A percentile compares a stretch with the other conserved stretches of the same genome.
Conservation (phyloP, 1,139 yeast genomes). For the Pichia sp. region DNA sequence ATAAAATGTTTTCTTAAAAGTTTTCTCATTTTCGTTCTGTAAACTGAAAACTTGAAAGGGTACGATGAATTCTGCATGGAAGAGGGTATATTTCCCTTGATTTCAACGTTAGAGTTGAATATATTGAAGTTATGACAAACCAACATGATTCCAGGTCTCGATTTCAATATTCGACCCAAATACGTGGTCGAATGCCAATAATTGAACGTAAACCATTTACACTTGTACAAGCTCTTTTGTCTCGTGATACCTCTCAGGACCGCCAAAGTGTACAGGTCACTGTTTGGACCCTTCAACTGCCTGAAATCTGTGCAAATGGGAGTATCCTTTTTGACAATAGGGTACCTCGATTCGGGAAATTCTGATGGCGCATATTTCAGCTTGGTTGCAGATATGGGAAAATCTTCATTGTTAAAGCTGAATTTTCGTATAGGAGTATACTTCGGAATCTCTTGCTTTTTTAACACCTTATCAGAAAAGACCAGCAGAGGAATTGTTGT, state of each 20-base stretch:
- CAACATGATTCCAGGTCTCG: conserved; percentile 43
- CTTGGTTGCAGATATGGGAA: conserved; percentile 14
- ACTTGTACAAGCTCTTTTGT: conserved; percentile 22
- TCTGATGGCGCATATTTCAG: conserved; percentile 17
- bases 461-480: background rate
- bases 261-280: conserved; percentile 20
- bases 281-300: conserved; percentile 27
- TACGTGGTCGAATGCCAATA: conserved; percentile 47
- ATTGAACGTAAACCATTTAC: conserved; percentile 32
- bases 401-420: conserved; percentile 18
- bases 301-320: conserved; percentile 16
- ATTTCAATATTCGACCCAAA: conserved; percentile 43
- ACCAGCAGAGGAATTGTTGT: background rate
- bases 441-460: background rate
- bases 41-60: conserved; percentile 39
- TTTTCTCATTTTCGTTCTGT: conserved; percentile 42
- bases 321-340: conserved; percentile 14
- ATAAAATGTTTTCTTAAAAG: conserved; percentile 34
- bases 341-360: conserved; percentile 18
- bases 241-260: conserved; percentile 9
- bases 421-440: conserved; percentile 13
- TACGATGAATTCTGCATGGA: conserved; percentile 25
- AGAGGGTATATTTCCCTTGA: conserved; percentile 20
- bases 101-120: conserved; percentile 18
- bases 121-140: conserved; percentile 27